Conservation (phyloP, 768 basidiomycete species). For the Pisolithus albus region DNA sequence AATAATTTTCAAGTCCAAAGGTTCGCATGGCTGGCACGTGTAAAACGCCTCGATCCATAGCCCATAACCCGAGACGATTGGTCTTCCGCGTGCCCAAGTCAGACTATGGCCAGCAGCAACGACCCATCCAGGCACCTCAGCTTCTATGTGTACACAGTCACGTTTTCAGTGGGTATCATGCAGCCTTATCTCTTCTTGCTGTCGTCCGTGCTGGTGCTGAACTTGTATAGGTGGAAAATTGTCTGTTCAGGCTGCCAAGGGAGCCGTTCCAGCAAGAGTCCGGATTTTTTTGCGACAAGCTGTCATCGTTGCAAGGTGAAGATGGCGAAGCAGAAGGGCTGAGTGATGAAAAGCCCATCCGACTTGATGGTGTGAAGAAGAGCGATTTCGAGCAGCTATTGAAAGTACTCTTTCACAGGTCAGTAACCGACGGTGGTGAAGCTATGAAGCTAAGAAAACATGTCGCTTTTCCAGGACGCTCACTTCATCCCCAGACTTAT, state of each 20-base stretch:
- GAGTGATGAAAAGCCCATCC: constrained; percentile 11
- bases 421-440: not conserved
- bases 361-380: constrained; percentile 9
- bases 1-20: no score
- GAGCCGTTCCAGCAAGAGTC: constrained; percentile 8
- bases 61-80: no score
- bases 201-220: not conserved
- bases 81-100: no score
- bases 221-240: constrained; percentile 9
- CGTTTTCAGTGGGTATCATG: constrained; percentile 3
- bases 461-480: not conserved
- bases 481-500: not conserved
- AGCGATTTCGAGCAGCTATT: constrained; percentile 10
- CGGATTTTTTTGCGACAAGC: constrained; percentile 10
- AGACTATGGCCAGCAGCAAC: not conserved
- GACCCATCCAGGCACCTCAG: not conserved
- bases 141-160: constrained; percentile 3
- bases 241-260: constrained; percentile 12
- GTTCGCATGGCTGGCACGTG: no score
- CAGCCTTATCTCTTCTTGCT: not conserved
- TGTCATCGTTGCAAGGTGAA: constrained; percentile 3
- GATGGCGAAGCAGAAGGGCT: constrained; percentile 3
- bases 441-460: not conserved
- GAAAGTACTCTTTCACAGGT: constrained; percentile 7
- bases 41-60: no score